Evolutionary conservation across 495 filamentous ascomycete genomes (phyloP).

Genomic region (Glarea lozoyensis): DNA sequence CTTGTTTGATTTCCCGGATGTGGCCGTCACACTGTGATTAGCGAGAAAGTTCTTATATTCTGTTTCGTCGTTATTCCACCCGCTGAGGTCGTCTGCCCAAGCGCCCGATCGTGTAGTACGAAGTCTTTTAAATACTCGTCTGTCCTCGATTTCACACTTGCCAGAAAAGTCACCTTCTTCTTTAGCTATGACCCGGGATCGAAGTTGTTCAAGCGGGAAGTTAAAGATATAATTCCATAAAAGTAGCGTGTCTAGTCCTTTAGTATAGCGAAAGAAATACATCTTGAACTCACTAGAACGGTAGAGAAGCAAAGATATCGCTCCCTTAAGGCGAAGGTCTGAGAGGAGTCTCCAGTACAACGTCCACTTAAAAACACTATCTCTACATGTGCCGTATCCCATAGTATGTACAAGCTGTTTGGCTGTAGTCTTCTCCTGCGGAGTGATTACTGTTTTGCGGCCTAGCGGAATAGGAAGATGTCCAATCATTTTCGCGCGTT

Average conservation of each 20-base stretch:
- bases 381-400: conserved; percentile 5
- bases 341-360: conserved; percentile 7
- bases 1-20: conserved; percentile 9
- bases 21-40: conserved; percentile 1
- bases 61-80: background rate
- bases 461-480: conserved; percentile 4
- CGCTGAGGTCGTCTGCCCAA: conserved; percentile 1
- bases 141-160: conserved; percentile 2
- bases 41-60: conserved; percentile 1
- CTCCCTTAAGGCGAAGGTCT: conserved; percentile 4
- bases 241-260: background rate
- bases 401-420: conserved; percentile 7
- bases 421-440: conserved; percentile 5
- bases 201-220: conserved; percentile 1
- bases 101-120: background rate
- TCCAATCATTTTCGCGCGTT: too few species aligned
- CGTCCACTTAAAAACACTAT: conserved; percentile 10
- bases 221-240: background rate
- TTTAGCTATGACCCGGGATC: conserved; percentile 3
- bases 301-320: conserved; percentile 1
- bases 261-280: conserved; percentile 2
- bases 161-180: conserved; percentile 4
- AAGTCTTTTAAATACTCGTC: conserved; percentile 4
- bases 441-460: conserved; percentile 3
- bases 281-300: conserved; percentile 6